Percentiles rank a stretch among this genome's conserved stretches.
phyloP scores from a whole-genome alignment of 169 alveolate genomes.

The Theileria equi region DNA sequence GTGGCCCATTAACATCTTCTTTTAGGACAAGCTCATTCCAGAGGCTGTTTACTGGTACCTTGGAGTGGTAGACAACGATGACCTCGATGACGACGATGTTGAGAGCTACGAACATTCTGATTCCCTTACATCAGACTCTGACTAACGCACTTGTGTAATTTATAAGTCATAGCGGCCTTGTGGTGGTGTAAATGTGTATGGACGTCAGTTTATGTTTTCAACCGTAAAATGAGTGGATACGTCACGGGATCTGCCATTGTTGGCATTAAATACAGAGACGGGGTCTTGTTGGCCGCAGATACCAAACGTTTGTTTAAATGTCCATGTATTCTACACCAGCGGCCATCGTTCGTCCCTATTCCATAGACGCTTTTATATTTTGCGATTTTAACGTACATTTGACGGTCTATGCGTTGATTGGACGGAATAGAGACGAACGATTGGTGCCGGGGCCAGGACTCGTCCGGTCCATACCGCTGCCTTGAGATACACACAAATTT shows the following conservation, averaged over 20 bases:
- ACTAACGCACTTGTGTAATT: slow-evolving; percentile 10
- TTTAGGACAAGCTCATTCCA: slow-evolving; percentile 73
- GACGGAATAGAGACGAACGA: no score
- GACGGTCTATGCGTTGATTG: no score
- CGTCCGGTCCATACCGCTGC: no score
- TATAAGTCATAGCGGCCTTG: neutral
- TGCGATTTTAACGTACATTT: neutral
- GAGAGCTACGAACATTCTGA: slow-evolving; percentile 61
- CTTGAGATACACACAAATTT: no score
- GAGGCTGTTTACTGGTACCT: slow-evolving; percentile 77
- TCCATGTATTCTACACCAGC: neutral
- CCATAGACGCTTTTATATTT: neutral
- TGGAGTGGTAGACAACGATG: slow-evolving; percentile 76
- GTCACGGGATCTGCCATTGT: slow-evolving; percentile 60
- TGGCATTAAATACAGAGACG: slow-evolving; percentile 61
- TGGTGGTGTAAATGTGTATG: neutral
- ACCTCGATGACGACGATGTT: slow-evolving; percentile 75
- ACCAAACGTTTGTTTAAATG: slow-evolving; percentile 46
- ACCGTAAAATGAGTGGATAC: slow-evolving; percentile 37
- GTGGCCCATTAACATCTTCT: neutral
- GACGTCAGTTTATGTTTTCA: neutral
- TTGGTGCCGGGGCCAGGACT: no score
- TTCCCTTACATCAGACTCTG: slow-evolving; percentile 51
- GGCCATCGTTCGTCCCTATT: neutral
- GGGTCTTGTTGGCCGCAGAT: slow-evolving; percentile 62